Conservation (phyloP, 2,329 filamentous ascomycete species). For the Claviceps spartinae region DNA sequence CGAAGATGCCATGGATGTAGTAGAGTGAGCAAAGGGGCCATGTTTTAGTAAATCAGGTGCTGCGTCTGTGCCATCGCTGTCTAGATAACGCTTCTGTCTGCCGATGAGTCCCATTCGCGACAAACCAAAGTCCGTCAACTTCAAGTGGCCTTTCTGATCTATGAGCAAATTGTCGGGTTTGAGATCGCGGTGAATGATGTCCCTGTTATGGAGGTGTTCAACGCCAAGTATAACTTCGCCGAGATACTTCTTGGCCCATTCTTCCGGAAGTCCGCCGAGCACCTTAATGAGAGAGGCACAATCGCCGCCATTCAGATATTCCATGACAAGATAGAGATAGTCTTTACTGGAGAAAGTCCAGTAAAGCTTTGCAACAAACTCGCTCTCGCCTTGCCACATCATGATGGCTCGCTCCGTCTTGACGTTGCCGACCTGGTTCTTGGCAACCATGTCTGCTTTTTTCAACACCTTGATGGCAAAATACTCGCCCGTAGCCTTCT, state of each 20-base stretch:
- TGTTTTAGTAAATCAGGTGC: slow-evolving; percentile 86
- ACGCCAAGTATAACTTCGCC: slow-evolving; percentile 95
- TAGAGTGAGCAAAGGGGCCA: slow-evolving; percentile 72
- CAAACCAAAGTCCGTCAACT: slow-evolving; percentile 92
- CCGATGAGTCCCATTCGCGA: slow-evolving; percentile 96
- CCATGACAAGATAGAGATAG: slow-evolving; percentile 97
- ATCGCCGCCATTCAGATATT: slow-evolving; percentile 94
- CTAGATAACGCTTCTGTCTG: slow-evolving; percentile 86
- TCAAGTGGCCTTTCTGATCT: slow-evolving; percentile 90
- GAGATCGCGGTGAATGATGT: slow-evolving; percentile 91
- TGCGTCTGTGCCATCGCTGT: slow-evolving; percentile 61
- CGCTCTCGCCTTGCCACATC: slow-evolving; percentile 99
- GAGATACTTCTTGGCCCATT: slow-evolving; percentile 96
- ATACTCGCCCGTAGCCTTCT: slow-evolving; percentile 96
- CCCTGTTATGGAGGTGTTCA: slow-evolving; percentile 84
- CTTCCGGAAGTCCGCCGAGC: slow-evolving; percentile 79
- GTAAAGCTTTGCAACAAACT: slow-evolving; percentile 97
- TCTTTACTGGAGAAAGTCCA: slow-evolving; percentile 99
- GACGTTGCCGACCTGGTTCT: slow-evolving; percentile 98
- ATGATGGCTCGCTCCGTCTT: slow-evolving; percentile 98
- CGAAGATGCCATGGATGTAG: slow-evolving; percentile 71
- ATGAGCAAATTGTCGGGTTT: slow-evolving; percentile 97
- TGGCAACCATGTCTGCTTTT: slow-evolving; percentile 99
- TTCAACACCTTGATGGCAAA: slow-evolving; percentile 98
- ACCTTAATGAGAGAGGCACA: slow-evolving; percentile 95